Conservation (phyloP, 1,284 basidiomycete genomes). For the Ustilago loliicola region DNA sequence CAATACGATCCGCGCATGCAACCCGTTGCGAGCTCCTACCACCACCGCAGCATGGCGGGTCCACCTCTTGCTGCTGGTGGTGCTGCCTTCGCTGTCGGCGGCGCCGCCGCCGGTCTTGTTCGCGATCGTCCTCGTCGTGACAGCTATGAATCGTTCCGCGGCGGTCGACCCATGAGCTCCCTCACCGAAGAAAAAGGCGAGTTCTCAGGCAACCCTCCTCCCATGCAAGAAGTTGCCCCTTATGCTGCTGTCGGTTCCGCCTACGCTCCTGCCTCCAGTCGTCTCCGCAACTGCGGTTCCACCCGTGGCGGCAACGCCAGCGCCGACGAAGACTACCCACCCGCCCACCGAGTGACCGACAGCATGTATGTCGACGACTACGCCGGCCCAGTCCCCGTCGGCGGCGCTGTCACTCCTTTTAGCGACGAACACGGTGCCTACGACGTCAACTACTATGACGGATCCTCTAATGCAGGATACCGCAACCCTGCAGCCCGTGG, state of each 20-base stretch:
- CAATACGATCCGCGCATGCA: slow-evolving; percentile 28
- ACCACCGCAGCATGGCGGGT: slow-evolving; percentile 29
- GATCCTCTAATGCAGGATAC: slow-evolving; percentile 35
- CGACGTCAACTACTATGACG: slow-evolving; percentile 57
- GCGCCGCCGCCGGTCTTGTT: slow-evolving; percentile 33
- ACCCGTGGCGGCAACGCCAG: slow-evolving; percentile 18
- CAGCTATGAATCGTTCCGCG: slow-evolving; percentile 40
- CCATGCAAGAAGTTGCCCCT: slow-evolving; percentile 47
- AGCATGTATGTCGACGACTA: slow-evolving; percentile 37
- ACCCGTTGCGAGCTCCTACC: slow-evolving; percentile 24
- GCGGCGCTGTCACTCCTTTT: slow-evolving; percentile 26
- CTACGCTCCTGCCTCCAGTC: slow-evolving; percentile 8
- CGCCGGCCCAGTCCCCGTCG: background rate
- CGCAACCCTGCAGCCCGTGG: slow-evolving; percentile 46
- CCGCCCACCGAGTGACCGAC: slow-evolving; percentile 27
- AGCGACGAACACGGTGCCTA: slow-evolving; percentile 48
- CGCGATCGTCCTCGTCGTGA: slow-evolving; percentile 36
- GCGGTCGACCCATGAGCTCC: slow-evolving; percentile 41
- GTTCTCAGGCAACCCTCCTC: slow-evolving; percentile 23
- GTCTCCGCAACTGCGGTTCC: slow-evolving; percentile 46
- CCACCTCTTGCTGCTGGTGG: slow-evolving; percentile 23
- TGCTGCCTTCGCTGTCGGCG: slow-evolving; percentile 45
- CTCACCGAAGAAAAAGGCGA: slow-evolving; percentile 35
- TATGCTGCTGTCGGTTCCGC: slow-evolving; percentile 31
- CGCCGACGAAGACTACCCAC: slow-evolving; percentile 13